Conservation (phyloP, 352 stramenopile genomes). For the Phytophthora tentaculata region DNA sequence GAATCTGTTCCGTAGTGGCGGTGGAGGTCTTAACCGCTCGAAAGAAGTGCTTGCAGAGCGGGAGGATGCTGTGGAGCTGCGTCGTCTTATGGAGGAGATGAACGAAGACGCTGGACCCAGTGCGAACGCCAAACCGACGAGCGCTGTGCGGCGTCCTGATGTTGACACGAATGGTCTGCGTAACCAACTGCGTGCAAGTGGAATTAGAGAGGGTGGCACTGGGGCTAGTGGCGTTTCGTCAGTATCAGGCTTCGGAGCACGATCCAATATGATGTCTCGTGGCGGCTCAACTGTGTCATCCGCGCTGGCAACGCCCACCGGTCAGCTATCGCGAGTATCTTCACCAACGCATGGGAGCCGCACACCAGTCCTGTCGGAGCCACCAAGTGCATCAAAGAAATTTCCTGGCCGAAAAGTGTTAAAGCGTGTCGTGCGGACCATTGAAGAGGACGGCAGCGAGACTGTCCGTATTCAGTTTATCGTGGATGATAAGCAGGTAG, state of each 20-base stretch:
- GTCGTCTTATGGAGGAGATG: constrained; percentile 84
- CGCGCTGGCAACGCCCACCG: constrained; percentile 66
- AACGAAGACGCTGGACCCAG: constrained; percentile 65
- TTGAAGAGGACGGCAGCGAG: constrained; percentile 84
- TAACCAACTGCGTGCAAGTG: constrained; percentile 74
- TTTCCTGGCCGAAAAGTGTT: constrained; percentile 65
- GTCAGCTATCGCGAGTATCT: constrained; percentile 68
- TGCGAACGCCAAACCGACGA: constrained; percentile 32
- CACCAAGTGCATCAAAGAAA: constrained; percentile 43
- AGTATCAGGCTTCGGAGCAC: constrained; percentile 33
- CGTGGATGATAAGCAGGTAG: constrained; percentile 74
- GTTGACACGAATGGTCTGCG: constrained; percentile 67
- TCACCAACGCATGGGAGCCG: constrained; percentile 63
- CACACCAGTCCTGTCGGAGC: constrained; percentile 39
- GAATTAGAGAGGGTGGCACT: constrained; percentile 63
- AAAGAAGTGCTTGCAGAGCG: constrained; percentile 74
- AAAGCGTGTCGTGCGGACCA: constrained; percentile 76
- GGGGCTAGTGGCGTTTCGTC: constrained; percentile 41
- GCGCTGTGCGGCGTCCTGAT: constrained; percentile 60
- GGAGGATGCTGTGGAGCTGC: constrained; percentile 81
- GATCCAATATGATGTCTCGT: constrained; percentile 53
- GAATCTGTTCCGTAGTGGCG: constrained; percentile 79
- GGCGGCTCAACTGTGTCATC: constrained; percentile 67
- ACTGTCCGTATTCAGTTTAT: constrained; percentile 83
- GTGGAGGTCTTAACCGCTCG: constrained; percentile 78